A percentile compares a stretch with the other conserved stretches of the same genome.
Conservation (phyloP, 768 basidiomycete species). For the Sistotremastrum suecicum region DNA sequence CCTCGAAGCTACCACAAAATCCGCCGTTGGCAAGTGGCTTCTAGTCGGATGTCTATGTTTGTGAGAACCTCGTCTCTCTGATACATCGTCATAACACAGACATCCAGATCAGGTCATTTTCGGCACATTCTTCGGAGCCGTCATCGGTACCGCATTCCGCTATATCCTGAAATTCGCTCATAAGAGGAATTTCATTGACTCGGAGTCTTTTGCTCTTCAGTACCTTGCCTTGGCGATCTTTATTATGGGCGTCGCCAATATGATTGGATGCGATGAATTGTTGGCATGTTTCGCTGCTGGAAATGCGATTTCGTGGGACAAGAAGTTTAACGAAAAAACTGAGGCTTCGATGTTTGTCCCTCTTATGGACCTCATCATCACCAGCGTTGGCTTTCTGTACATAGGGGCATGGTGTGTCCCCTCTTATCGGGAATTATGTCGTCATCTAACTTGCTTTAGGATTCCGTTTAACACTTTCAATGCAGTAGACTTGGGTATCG, state of each 20-base stretch:
- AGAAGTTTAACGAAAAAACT: conserved; percentile 62
- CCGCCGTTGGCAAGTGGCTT: conserved; percentile 75
- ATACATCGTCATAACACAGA: background rate
- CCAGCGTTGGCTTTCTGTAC: conserved; percentile 70
- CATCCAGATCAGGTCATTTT: conserved; percentile 63
- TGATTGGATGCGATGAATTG: conserved; percentile 77
- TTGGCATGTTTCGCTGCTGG: conserved; percentile 83
- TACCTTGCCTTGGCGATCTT: conserved; percentile 62
- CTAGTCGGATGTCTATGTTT: conserved; percentile 71
- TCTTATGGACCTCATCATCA: conserved; percentile 79
- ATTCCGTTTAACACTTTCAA: conserved; percentile 51
- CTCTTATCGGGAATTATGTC: conserved; percentile 30
- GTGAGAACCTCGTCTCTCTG: conserved; percentile 2
- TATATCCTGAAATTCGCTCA: conserved; percentile 62
- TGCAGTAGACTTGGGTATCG: conserved; percentile 40
- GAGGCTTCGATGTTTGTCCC: conserved; percentile 82
- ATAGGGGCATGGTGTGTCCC: conserved; percentile 59
- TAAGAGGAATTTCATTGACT: conserved; percentile 48
- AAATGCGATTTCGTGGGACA: conserved; percentile 86
- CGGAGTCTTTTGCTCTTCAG: conserved; percentile 81
- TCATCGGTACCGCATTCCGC: conserved; percentile 44
- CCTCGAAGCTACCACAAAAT: conserved; percentile 43
- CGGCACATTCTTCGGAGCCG: conserved; percentile 53
- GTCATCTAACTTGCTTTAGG: conserved; percentile 9
- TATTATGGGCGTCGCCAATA: conserved; percentile 63